Base-by-base conservation (phyloP, 257 asterid genomes). In the Leonotis leonurus region DNA sequence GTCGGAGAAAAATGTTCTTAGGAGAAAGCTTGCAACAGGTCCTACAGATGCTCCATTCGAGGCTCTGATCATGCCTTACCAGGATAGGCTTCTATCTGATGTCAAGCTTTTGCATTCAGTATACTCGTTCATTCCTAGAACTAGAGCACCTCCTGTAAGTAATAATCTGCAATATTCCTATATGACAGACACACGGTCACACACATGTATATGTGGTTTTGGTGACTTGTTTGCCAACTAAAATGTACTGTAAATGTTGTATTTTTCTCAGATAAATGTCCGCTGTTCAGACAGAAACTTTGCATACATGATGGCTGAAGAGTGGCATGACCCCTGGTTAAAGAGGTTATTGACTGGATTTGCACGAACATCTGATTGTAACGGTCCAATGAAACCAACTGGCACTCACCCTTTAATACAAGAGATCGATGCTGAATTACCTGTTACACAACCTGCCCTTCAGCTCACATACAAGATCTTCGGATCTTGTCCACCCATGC, bases 401-500 rank as follows among this genome's bases (percentile, higher is more conserved):
- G 57, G 45, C 21, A 50, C 84, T 65, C 95, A 89, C 78, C 95
- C 77, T 24, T 77, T 93, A 73, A 85, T 93, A 68, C 94, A 89
- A 76, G 97, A 93, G 83, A 86, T 93, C 29, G 95, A 93, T 68
- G 74, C 94, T 58, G 95, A 89, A 67, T 70, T 93, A 56, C 95
- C 97, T 1, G 72, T 82, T 56, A 69, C 81, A 54, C 86, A 78
- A 69, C 97, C 99, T 57, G 97, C 92, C 18, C 96, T 93, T 69
- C 88, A 85, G 77, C 95, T 93, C 62, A 93, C 99, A 1, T 75
- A 89, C 72, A 67, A 77, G 80, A 76, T 93, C 44, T 93, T 93
- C 48, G 99, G 97, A 24, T 89, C 99, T 43, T 93, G 97, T 71
- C 99, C 99, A 2, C 99, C 99, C 41, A 81, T 85, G 93, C 97